phyloP scores from a whole-genome alignment of 1,284 basidiomycete species.

The Apiotrichum sp. region DNA sequence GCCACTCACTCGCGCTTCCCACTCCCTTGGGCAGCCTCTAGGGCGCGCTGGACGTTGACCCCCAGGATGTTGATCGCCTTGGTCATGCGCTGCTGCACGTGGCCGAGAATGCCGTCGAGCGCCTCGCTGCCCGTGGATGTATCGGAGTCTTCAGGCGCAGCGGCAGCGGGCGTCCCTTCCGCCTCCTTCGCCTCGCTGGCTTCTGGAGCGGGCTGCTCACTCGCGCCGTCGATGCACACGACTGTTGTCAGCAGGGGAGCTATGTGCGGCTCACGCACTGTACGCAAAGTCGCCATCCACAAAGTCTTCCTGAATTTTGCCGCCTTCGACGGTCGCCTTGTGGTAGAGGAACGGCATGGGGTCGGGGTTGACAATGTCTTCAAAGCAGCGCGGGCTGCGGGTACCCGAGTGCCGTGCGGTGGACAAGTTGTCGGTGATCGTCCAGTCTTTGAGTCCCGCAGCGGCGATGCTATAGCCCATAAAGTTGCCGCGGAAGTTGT shows the following conservation, averaged over 20 bases:
- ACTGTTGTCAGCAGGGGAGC: slow-evolving; percentile 15
- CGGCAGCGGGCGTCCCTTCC: background rate
- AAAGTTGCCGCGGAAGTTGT: slow-evolving; percentile 39
- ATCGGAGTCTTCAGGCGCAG: no score
- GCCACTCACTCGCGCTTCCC: no score
- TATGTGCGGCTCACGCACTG: slow-evolving; percentile 27
- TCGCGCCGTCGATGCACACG: slow-evolving; percentile 32
- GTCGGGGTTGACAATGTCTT: slow-evolving; percentile 41
- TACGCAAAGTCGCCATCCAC: slow-evolving; percentile 45
- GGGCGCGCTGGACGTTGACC: slow-evolving; percentile 24
- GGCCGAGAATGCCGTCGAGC: slow-evolving; percentile 44
- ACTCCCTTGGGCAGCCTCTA: background rate
- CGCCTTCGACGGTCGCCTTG: slow-evolving; percentile 27
- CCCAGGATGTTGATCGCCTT: slow-evolving; percentile 39
- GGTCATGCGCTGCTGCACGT: slow-evolving; percentile 43
- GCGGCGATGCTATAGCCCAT: slow-evolving; percentile 49
- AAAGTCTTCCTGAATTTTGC: slow-evolving; percentile 40
- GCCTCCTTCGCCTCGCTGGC: no score
- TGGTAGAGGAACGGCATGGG: slow-evolving; percentile 42
- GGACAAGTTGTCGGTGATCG: slow-evolving; percentile 44
- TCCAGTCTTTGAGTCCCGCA: slow-evolving; percentile 41
- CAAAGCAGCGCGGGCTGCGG: slow-evolving; percentile 41
- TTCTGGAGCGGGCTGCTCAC: no score
- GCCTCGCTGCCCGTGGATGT: slow-evolving; percentile 30
- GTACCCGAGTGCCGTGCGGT: slow-evolving; percentile 40